These are phyloP conservation scores for Botrytis fabae DNA, from an alignment of 2,329 filamentous ascomycete species.

Conservation along the genomic window DNA sequence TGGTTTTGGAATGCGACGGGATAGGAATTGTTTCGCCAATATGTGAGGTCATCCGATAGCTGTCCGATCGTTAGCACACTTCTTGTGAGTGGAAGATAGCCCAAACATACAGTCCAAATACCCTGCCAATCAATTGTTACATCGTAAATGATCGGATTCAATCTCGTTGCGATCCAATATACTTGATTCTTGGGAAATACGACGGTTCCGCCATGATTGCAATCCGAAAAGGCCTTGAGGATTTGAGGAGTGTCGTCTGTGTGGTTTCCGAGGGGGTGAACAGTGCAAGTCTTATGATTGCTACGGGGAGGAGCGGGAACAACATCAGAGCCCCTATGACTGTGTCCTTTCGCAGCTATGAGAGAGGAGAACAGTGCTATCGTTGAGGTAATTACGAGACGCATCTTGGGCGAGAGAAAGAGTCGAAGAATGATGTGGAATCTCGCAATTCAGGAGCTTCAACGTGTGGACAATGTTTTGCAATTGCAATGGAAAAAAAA, in stretches of 20 bases:
- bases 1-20: slow-evolving; percentile 57
- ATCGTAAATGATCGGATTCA: slow-evolving; percentile 52
- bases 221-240: slow-evolving; percentile 50
- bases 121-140: slow-evolving; percentile 55
- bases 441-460: background rate
- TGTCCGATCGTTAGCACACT: slow-evolving; percentile 26
- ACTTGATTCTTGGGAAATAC: slow-evolving; percentile 51
- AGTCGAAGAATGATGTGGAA: background rate
- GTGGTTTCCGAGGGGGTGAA: slow-evolving; percentile 44
- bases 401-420: background rate
- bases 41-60: slow-evolving; percentile 52
- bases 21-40: slow-evolving; percentile 57
- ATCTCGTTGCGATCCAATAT: slow-evolving; percentile 52
- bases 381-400: background rate
- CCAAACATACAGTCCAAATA: slow-evolving; percentile 47
- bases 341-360: background rate
- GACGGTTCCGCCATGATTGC: slow-evolving; percentile 50
- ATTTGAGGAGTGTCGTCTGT: slow-evolving; percentile 55
- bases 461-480: background rate
- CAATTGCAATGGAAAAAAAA: background rate
- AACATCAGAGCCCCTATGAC: background rate
- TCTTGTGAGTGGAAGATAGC: background rate
- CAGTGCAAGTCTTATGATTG: slow-evolving; percentile 41
- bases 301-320: slow-evolving; percentile 17
- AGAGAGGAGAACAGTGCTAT: slow-evolving; percentile 11